phyloP scores from a whole-genome alignment of 1,284 basidiomycete species.

The Papiliotrema laurentii region DNA sequence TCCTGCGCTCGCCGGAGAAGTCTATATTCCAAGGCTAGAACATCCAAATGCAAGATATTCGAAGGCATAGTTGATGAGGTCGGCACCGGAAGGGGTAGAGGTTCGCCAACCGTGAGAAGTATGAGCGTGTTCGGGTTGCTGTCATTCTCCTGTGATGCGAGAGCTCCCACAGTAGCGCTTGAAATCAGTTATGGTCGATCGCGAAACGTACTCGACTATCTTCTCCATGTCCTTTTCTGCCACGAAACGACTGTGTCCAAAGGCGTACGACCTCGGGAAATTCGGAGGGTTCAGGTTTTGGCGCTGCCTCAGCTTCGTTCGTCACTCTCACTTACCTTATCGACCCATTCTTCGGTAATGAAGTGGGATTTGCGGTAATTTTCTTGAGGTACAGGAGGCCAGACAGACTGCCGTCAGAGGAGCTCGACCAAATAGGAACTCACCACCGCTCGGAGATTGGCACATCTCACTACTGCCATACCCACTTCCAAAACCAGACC shows the following conservation, averaged over 20 bases:
- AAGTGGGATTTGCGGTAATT: constrained; percentile 82
- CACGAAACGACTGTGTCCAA: constrained; percentile 70
- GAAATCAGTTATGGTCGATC: not conserved
- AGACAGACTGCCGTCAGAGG: constrained; percentile 56
- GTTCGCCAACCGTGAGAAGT: constrained; percentile 64
- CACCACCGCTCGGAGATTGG: constrained; percentile 61
- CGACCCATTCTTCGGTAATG: constrained; percentile 69
- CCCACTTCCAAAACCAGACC: constrained; percentile 70
- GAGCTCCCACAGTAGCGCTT: constrained; percentile 60
- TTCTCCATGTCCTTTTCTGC: constrained; percentile 64
- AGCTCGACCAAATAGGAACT: constrained; percentile 12
- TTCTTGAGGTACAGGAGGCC: constrained; percentile 71
- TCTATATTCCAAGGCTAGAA: constrained; percentile 44
- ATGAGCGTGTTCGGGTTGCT: constrained; percentile 66
- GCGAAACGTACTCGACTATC: constrained; percentile 57
- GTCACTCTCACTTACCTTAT: constrained; percentile 56
- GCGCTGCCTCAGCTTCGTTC: constrained; percentile 20
- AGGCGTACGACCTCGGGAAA: constrained; percentile 48
- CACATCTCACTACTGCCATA: constrained; percentile 70
- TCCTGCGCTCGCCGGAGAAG: constrained; percentile 37
- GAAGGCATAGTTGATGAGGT: constrained; percentile 56
- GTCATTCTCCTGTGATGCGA: constrained; percentile 73
- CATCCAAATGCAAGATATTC: constrained; percentile 69
- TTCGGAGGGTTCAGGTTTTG: constrained; percentile 39
- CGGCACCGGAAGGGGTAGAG: constrained; percentile 25